These are phyloP conservation scores for Secale cereale DNA, from an alignment of 176 grass and related monocot species.

Conservation along the genomic window DNA sequence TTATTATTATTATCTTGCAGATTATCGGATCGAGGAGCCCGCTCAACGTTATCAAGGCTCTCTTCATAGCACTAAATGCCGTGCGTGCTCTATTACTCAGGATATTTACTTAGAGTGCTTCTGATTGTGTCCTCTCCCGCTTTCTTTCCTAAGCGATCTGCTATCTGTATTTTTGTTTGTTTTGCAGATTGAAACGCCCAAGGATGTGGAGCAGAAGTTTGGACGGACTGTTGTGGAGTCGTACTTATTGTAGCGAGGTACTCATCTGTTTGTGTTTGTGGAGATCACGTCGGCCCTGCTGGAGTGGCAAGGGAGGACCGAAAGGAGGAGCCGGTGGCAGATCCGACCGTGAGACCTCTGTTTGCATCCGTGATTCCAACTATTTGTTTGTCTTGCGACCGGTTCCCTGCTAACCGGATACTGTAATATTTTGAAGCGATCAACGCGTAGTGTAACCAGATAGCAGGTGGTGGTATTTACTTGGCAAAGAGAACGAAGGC, in stretches of 20 bases:
- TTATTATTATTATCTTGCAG: slow-evolving; percentile 20
- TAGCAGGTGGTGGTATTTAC: not conserved
- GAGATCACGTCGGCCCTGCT: not conserved
- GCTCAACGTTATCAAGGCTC: slow-evolving; percentile 85
- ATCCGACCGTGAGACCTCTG: not conserved
- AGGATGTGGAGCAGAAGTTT: slow-evolving; percentile 96
- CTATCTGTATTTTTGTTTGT: not conserved
- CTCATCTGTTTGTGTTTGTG: not conserved
- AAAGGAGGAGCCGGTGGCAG: not conserved
- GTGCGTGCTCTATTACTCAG: slow-evolving; percentile 37
- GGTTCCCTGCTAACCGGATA: not conserved
- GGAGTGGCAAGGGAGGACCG: not conserved
- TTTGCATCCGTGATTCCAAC: not conserved
- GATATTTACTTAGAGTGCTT: not conserved
- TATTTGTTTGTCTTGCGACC: not conserved
- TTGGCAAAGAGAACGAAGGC: not conserved
- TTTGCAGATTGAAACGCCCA: slow-evolving; percentile 82
- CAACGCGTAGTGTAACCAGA: not conserved
- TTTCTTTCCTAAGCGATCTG: not conserved
- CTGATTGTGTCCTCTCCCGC: not conserved
- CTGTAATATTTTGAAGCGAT: not conserved
- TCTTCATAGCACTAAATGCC: slow-evolving; percentile 93
- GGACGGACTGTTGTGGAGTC: slow-evolving; percentile 91
- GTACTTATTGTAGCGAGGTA: slow-evolving; percentile 54
- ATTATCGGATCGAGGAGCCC: slow-evolving; percentile 98